These are phyloP conservation scores for Boechera divaricarpa DNA, from an alignment of 345 rosid species.

Conservation along the genomic window DNA sequence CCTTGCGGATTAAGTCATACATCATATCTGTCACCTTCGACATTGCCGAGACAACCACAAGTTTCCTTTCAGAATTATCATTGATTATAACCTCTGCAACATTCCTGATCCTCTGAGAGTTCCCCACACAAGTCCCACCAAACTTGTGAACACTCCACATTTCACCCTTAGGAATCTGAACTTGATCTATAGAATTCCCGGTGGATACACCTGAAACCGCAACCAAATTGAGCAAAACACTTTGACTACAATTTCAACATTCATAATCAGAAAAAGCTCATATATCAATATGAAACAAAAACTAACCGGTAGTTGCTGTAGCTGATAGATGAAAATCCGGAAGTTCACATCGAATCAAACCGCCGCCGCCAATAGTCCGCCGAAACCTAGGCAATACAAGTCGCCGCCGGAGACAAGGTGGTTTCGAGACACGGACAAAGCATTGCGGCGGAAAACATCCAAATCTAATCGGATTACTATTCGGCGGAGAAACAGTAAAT, in stretches of 20 bases:
- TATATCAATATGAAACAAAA: neutral
- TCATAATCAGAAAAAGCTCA: neutral
- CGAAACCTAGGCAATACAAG: slow-evolving; percentile 14
- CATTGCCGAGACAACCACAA: slow-evolving; percentile 95
- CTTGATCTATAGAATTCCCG: slow-evolving; percentile 54
- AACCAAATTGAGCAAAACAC: slow-evolving; percentile 23
- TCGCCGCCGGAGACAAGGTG: slow-evolving; percentile 23
- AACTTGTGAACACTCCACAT: slow-evolving; percentile 95
- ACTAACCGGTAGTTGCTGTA: slow-evolving; percentile 42
- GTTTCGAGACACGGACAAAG: slow-evolving; percentile 25
- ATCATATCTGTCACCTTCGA: slow-evolving; percentile 99
- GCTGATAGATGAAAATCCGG: slow-evolving; percentile 44
- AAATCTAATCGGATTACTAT: slow-evolving; percentile 33
- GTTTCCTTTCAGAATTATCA: slow-evolving; percentile 75
- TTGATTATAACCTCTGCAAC: slow-evolving; percentile 72
- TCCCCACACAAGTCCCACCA: slow-evolving; percentile 98
- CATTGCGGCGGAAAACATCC: slow-evolving; percentile 41
- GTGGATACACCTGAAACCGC: slow-evolving; percentile 60
- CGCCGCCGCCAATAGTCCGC: slow-evolving; percentile 21
- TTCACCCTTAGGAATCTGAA: slow-evolving; percentile 66
- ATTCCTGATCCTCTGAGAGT: slow-evolving; percentile 80
- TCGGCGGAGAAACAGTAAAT: slow-evolving; percentile 36
- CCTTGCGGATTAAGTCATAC: slow-evolving; percentile 87
- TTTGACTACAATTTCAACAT: neutral
- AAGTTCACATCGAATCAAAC: slow-evolving; percentile 43